Evolutionary conservation across 257 asterid genomes (phyloP).

Genomic region (Solanum chiquidenum): DNA sequence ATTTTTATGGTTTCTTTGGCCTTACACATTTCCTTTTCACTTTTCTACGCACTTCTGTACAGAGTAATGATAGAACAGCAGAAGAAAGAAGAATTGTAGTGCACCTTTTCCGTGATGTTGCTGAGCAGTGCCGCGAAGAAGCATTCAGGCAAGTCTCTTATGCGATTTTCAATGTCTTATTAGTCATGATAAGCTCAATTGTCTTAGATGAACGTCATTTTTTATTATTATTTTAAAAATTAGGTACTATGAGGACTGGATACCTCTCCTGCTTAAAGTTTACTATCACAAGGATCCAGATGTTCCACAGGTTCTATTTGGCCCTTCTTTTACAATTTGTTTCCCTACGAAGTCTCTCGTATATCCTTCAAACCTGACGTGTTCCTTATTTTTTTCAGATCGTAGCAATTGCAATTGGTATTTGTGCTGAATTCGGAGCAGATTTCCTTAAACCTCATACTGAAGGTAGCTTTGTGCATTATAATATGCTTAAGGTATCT

Average conservation of each 20-base stretch:
- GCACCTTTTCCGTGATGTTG: not conserved
- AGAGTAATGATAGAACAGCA: not conserved
- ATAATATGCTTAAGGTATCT: not conserved
- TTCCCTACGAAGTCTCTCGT: not conserved
- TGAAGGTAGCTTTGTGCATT: not conserved
- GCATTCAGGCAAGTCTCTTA: not conserved
- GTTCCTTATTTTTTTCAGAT: not conserved
- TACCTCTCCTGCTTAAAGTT: not conserved
- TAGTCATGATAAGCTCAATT: not conserved
- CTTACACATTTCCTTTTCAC: not conserved
- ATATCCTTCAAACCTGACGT: not conserved
- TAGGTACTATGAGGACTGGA: not conserved
- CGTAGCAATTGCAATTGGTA: not conserved
- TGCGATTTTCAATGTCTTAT: not conserved
- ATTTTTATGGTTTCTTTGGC: not conserved
- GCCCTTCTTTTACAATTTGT: not conserved
- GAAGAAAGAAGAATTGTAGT: not conserved
- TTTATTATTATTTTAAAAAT: not conserved
- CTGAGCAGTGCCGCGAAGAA: conserved; percentile 3
- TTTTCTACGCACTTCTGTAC: not conserved
- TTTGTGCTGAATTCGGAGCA: conserved; percentile 1
- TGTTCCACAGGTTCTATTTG: not conserved
- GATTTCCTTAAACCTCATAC: not conserved
- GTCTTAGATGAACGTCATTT: not conserved
- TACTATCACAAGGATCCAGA: not conserved